Conservation (phyloP, 371 early-diverging fungal genomes). For the Dinochytrium kinnereticum region DNA sequence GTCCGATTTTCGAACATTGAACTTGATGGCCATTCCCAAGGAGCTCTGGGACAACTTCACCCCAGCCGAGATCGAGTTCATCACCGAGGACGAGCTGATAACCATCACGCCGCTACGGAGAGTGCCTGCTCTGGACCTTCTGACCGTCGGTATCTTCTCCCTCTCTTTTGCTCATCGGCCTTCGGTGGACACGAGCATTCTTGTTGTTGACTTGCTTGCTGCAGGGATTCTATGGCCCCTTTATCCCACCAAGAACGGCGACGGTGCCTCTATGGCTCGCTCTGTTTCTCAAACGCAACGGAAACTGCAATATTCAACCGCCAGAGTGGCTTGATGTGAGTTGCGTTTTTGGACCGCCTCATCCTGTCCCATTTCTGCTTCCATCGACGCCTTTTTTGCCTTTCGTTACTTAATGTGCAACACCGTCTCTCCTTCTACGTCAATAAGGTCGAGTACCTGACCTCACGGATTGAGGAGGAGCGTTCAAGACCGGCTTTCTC, state of each 20-base stretch:
- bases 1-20: background rate
- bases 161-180: too few species aligned
- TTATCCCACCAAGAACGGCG: slow-evolving; percentile 73
- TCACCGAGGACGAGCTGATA: slow-evolving; percentile 77
- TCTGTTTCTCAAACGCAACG: slow-evolving; percentile 76
- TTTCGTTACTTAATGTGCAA: too few species aligned
- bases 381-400: background rate
- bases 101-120: slow-evolving; percentile 55
- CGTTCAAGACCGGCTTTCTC: slow-evolving; percentile 69
- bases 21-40: background rate
- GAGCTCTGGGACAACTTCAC: slow-evolving; percentile 54
- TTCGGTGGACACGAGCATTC: too few species aligned
- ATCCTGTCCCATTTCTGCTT: slow-evolving; percentile 1
- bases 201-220: too few species aligned
- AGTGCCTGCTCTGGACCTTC: slow-evolving; percentile 13
- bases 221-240: slow-evolving; percentile 74
- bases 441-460: slow-evolving; percentile 58
- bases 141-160: background rate
- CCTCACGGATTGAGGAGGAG: slow-evolving; percentile 59
- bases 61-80: slow-evolving; percentile 84
- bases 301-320: slow-evolving; percentile 80
- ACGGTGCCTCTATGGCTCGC: slow-evolving; percentile 90
- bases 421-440: too few species aligned
- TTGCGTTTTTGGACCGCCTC: slow-evolving; percentile 34
- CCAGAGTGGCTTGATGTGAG: slow-evolving; percentile 82